Conservation (phyloP, 805 yeast genomes). For the Metschnikowia henanensis region DNA sequence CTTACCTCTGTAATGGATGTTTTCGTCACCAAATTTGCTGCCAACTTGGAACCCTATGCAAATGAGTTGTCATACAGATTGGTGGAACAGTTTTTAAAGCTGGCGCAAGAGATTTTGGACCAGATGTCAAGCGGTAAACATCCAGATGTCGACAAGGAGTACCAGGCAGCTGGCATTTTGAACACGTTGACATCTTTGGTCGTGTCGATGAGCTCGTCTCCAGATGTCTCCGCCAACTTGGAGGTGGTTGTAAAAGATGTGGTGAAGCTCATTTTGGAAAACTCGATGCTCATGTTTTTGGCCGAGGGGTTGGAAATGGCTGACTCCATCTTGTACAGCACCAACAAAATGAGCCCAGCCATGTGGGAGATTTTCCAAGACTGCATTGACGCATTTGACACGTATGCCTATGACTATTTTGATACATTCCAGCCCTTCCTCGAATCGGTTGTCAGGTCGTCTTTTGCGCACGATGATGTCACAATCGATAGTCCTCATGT, state of each 20-base stretch:
- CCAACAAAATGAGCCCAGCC: slow-evolving; percentile 47
- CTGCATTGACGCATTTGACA: slow-evolving; percentile 53
- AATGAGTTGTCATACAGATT: slow-evolving; percentile 49
- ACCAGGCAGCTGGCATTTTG: slow-evolving; percentile 44
- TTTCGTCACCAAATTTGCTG: slow-evolving; percentile 44
- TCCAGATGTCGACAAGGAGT: slow-evolving; percentile 37
- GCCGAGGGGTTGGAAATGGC: slow-evolving; percentile 43
- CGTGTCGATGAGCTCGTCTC: slow-evolving; percentile 42
- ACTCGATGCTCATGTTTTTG: slow-evolving; percentile 40
- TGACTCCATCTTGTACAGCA: slow-evolving; percentile 56
- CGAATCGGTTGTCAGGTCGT: slow-evolving; percentile 52
- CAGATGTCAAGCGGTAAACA: slow-evolving; percentile 18
- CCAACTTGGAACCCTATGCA: slow-evolving; percentile 55
- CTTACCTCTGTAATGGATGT: slow-evolving; percentile 46
- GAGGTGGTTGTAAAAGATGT: slow-evolving; percentile 35
- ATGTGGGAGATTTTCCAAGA: slow-evolving; percentile 54
- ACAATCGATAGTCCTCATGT: slow-evolving; percentile 41
- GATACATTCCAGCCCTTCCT: slow-evolving; percentile 57
- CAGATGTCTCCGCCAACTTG: slow-evolving; percentile 35
- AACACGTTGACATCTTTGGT: slow-evolving; percentile 44
- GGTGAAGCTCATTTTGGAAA: slow-evolving; percentile 34
- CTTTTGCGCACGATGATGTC: slow-evolving; percentile 39
- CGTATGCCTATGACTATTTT: slow-evolving; percentile 59
- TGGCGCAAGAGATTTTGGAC: slow-evolving; percentile 58
- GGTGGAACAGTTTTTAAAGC: slow-evolving; percentile 69